Evolutionary conservation across 345 rosid genomes (phyloP).

Genomic region (Gossypioides kirkii): DNA sequence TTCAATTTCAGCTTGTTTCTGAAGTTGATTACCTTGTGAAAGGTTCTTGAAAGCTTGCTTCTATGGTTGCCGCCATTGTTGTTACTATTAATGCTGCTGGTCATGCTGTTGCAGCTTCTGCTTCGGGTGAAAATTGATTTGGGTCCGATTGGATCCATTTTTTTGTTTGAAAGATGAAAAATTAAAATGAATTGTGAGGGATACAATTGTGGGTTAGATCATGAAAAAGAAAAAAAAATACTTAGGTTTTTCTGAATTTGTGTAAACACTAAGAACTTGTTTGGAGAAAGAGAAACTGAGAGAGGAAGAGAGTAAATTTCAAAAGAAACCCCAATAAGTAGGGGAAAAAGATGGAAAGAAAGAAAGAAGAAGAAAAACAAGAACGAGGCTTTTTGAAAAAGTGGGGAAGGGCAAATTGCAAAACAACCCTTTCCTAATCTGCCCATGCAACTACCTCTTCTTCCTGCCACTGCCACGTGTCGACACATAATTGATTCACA

Average conservation of each 20-base stretch:
- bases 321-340: too few species aligned
- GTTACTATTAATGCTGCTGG: not conserved
- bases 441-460: too few species aligned
- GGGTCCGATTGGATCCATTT: conserved; percentile 49
- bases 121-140: conserved; percentile 31
- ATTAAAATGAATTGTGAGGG: not conserved
- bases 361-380: too few species aligned
- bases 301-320: too few species aligned
- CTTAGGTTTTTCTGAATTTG: not conserved
- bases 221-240: not conserved
- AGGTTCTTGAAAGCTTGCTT: conserved; percentile 58
- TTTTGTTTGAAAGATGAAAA: not conserved
- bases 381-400: too few species aligned
- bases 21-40: conserved; percentile 61
- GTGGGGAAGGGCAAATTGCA: too few species aligned
- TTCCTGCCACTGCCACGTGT: too few species aligned
- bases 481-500: too few species aligned
- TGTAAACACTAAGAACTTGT: not conserved
- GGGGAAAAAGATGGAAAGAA: too few species aligned
- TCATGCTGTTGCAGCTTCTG: not conserved
- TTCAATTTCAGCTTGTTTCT: too few species aligned
- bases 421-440: too few species aligned
- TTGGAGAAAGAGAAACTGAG: conserved; percentile 20
- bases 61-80: conserved; percentile 19
- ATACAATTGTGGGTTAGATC: conserved; percentile 5